Evolutionary conservation across 305 asterid species (phyloP), one percentile per base, ranked within the genome.

Genomic region (Solanum hybrid): DNA sequence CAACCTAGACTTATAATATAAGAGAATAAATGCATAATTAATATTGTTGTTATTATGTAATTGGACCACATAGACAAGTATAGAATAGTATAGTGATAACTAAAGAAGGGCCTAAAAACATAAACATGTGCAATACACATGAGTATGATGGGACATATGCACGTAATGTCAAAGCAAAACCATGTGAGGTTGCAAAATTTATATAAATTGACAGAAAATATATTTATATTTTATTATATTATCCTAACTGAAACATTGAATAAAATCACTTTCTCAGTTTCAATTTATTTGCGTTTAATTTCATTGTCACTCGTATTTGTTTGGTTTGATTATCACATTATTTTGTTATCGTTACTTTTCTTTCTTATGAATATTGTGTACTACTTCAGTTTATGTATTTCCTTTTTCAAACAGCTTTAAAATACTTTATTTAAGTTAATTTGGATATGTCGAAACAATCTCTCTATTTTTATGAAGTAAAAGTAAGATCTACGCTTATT

Each of bases 91-190:
- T 31, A 87, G 78, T 60, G 34, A 32, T 32, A 80, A 34, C 81
- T 76, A 87, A 77, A 80, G 80, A 77, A 69, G 87, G 88, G 90
- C 88, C 79, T 86, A 90, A 92, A 90, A 92, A 89, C 93, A 91
- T 87, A 87, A 87, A 79, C 97, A 94, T 93, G 95, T 93, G 95
- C 93, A 81, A 91, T 69, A 91, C 94, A 92, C 94, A 92, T 91
- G 92, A 92, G 90, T 89, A 89, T 78, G 80, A 90, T 92, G 90
- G 91, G 90, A 72, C 85, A 88, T 79, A 72, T 89, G 26, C 96
- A 79, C 78, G 78, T 89, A 90, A 90, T 87, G 94, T 91, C 95
- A 92, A 94, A 93, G 35, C 89, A 88, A 86, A 20, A 89, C 95
- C 96, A 94, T 94, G 96, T 89, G 93, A 92, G 56, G 89, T 84